These are phyloP conservation scores for Nitzschia putrida DNA, from an alignment of 108 stramenopile species.

Conservation along the genomic window DNA sequence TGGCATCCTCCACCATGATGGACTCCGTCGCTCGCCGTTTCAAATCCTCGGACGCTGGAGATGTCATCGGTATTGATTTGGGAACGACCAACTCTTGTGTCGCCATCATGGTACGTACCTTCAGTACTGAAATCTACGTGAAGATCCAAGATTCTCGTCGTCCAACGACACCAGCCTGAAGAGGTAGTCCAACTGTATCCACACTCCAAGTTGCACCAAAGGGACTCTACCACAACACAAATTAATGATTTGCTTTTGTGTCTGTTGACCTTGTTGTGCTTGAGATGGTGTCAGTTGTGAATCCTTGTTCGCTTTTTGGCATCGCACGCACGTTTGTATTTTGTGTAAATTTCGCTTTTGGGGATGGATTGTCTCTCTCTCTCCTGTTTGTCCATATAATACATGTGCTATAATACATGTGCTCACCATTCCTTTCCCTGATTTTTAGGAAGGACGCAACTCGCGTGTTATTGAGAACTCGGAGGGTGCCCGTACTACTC, in stretches of 20 bases:
- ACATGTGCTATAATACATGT: too few species aligned
- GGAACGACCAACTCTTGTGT: conserved; percentile 99
- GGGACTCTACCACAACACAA: neutral
- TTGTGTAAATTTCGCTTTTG: too few species aligned
- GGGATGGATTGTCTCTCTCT: too few species aligned
- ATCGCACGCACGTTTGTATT: too few species aligned
- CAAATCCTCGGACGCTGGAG: conserved; percentile 81
- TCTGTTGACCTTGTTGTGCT: too few species aligned
- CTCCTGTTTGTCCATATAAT: too few species aligned
- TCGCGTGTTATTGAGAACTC: conserved; percentile 99
- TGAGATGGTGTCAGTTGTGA: too few species aligned
- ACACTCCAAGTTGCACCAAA: neutral
- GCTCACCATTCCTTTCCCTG: neutral
- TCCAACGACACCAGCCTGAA: too few species aligned
- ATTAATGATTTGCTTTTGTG: too few species aligned
- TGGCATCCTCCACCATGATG: neutral
- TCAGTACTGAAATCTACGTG: conserved; percentile 1
- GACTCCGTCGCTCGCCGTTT: conserved; percentile 31
- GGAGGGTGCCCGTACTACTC: conserved; percentile 99
- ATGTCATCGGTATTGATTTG: conserved; percentile 99
- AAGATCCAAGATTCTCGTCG: too few species aligned
- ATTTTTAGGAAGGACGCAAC: conserved; percentile 76
- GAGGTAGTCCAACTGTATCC: neutral
- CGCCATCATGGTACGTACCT: conserved; percentile 93
- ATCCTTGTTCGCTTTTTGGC: too few species aligned